Conservation (phyloP, 2,329 filamentous ascomycete species). For the Paramyrothecium sp. region DNA sequence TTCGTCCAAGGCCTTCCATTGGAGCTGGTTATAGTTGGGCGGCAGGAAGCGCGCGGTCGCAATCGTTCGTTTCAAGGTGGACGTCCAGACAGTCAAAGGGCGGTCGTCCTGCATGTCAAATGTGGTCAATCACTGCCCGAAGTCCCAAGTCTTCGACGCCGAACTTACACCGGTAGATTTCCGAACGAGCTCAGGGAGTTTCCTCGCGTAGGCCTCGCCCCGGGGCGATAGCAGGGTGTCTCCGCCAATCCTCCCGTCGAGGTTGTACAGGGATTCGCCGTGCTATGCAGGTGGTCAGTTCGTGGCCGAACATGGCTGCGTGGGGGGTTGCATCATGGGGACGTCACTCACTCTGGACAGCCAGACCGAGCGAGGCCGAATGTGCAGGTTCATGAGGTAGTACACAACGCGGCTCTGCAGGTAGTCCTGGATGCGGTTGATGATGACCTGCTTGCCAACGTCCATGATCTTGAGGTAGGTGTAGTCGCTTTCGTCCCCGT, state of each 20-base stretch:
- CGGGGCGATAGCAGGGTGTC: slow-evolving; percentile 84
- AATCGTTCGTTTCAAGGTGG: slow-evolving; percentile 75
- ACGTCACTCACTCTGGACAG: slow-evolving; percentile 71
- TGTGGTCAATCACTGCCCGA: background rate
- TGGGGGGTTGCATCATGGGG: background rate
- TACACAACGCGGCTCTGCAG: slow-evolving; percentile 95
- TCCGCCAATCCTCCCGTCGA: slow-evolving; percentile 87
- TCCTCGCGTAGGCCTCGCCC: slow-evolving; percentile 82
- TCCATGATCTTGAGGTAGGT: slow-evolving; percentile 98
- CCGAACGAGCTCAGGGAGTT: slow-evolving; percentile 79
- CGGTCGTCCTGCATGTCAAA: slow-evolving; percentile 48
- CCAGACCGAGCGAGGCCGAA: slow-evolving; percentile 95
- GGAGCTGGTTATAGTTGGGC: slow-evolving; percentile 82
- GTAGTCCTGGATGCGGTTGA: slow-evolving; percentile 97
- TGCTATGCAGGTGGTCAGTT: slow-evolving; percentile 54
- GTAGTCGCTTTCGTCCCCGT: slow-evolving; percentile 74
- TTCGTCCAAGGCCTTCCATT: slow-evolving; percentile 98
- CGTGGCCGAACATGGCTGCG: background rate
- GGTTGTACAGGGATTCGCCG: slow-evolving; percentile 90
- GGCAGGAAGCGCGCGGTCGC: slow-evolving; percentile 85
- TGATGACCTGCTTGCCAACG: slow-evolving; percentile 92
- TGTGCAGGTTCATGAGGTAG: slow-evolving; percentile 98
- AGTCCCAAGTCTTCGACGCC: background rate
- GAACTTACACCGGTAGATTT: slow-evolving; percentile 78
- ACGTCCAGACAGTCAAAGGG: slow-evolving; percentile 62